Conservation (phyloP, 2,329 filamentous ascomycete species). For the Sporothrix mexicana region DNA sequence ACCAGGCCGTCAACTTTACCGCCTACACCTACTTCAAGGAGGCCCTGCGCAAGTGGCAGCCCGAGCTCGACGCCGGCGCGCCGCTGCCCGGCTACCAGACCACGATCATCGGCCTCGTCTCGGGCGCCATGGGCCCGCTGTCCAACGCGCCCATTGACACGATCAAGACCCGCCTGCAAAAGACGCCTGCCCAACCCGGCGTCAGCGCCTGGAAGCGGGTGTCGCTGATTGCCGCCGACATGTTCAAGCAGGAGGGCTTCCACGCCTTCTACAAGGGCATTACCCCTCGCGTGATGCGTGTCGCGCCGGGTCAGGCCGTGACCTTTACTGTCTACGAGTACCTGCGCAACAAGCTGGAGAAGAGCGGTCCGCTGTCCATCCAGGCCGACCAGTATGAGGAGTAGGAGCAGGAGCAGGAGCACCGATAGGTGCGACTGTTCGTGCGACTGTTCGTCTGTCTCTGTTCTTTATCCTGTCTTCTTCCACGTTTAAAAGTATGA, state of each 20-base stretch:
- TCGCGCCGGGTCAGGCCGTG: slow-evolving; percentile 89
- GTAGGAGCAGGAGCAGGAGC: slow-evolving; percentile 64
- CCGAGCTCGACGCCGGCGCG: slow-evolving; percentile 61
- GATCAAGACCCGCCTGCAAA: slow-evolving; percentile 96
- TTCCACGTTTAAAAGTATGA: slow-evolving; percentile 9
- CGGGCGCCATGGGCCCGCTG: slow-evolving; percentile 92
- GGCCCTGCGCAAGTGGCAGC: slow-evolving; percentile 73
- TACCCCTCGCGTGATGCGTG: slow-evolving; percentile 95
- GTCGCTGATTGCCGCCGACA: slow-evolving; percentile 75
- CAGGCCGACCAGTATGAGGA: slow-evolving; percentile 71
- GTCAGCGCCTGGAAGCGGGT: slow-evolving; percentile 83
- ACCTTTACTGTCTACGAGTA: slow-evolving; percentile 80
- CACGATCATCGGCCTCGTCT: slow-evolving; percentile 85
- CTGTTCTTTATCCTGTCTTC: background rate
- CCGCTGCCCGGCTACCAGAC: slow-evolving; percentile 89
- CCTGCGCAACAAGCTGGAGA: slow-evolving; percentile 74
- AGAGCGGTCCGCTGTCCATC: slow-evolving; percentile 63
- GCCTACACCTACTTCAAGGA: slow-evolving; percentile 95
- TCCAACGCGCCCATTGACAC: slow-evolving; percentile 98
- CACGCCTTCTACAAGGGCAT: slow-evolving; percentile 99
- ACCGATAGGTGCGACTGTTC: background rate
- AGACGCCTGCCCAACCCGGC: slow-evolving; percentile 80
- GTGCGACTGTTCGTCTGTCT: background rate
- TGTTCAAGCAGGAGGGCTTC: slow-evolving; percentile 93
- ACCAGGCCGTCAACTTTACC: slow-evolving; percentile 99